Evolutionary conservation across 1,284 basidiomycete genomes (phyloP).

Genomic region (Marasmius tenuissimus): DNA sequence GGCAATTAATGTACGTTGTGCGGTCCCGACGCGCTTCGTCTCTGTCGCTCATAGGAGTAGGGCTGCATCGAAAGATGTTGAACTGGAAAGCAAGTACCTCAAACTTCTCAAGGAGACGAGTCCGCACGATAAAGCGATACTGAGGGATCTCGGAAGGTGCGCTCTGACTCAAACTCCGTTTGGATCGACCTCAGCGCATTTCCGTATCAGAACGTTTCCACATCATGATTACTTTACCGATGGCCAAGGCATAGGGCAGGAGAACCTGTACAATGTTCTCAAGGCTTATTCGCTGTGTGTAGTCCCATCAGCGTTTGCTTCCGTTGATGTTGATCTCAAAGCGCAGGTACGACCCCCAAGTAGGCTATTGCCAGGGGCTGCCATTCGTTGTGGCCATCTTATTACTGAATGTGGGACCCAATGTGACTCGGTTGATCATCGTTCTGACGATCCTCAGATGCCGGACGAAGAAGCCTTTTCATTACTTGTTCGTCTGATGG

Average conservation of each 20-base stretch:
- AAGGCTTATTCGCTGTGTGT: conserved; percentile 91
- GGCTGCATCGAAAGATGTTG: conserved; percentile 88
- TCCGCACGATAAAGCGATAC: conserved; percentile 92
- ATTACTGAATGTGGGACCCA: conserved; percentile 76
- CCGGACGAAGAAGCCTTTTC: conserved; percentile 98
- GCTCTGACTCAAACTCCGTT: conserved; percentile 3
- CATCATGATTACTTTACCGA: conserved; percentile 95
- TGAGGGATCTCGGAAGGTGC: conserved; percentile 84
- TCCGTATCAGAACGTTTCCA: conserved; percentile 80
- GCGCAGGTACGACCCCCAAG: conserved; percentile 87
- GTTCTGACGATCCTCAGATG: conserved; percentile 61
- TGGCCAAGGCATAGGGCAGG: conserved; percentile 90
- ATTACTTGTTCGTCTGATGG: conserved; percentile 95
- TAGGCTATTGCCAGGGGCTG: conserved; percentile 96
- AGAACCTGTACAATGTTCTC: conserved; percentile 95
- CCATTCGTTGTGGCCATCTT: conserved; percentile 95
- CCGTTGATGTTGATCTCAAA: conserved; percentile 9
- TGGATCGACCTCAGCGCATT: neutral
- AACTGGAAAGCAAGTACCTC: conserved; percentile 86
- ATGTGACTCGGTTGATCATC: conserved; percentile 1
- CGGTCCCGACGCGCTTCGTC: conserved; percentile 8
- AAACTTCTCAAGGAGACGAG: conserved; percentile 82
- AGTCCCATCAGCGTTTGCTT: conserved; percentile 12
- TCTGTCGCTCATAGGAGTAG: conserved; percentile 32
- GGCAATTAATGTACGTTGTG: conserved; percentile 89